Percentiles rank a stretch among this genome's conserved stretches.
Evolutionary conservation across 805 yeast genomes (phyloP).

Genomic region (Yamadazyma sp.): DNA sequence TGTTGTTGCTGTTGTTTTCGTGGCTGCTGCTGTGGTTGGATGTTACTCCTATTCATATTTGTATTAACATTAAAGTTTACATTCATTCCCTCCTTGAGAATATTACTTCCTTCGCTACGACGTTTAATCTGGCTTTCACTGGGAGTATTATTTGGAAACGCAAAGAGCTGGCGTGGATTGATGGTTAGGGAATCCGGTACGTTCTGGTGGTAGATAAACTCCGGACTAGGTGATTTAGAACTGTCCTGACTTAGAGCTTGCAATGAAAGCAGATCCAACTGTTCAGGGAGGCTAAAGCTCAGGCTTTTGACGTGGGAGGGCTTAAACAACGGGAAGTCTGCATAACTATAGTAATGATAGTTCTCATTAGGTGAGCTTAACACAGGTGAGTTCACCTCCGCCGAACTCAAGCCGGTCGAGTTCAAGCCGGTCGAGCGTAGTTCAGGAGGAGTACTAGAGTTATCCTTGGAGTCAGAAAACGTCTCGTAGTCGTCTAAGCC

Average conservation of each 20-base stretch:
- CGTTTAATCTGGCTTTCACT: no score
- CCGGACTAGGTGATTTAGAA: slow-evolving; percentile 18
- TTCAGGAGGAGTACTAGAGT: slow-evolving; percentile 26
- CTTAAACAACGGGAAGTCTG: slow-evolving; percentile 1
- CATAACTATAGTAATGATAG: slow-evolving; percentile 5
- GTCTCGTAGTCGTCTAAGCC: slow-evolving; percentile 3
- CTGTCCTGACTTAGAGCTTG: slow-evolving; percentile 10
- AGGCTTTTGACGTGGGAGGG: slow-evolving; percentile 8
- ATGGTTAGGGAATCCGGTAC: slow-evolving; percentile 26
- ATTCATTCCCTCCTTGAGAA: no score
- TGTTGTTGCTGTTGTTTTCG: no score
- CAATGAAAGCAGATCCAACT: slow-evolving; percentile 14
- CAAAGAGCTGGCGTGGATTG: slow-evolving; percentile 28
- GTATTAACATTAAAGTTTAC: no score
- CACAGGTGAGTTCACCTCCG: no score
- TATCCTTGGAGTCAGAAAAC: slow-evolving; percentile 6
- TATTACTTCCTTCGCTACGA: no score
- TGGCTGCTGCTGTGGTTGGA: no score
- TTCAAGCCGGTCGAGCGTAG: no score
- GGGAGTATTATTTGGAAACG: no score
- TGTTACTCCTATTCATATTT: no score
- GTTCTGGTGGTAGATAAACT: slow-evolving; percentile 13
- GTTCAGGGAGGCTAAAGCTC: slow-evolving; percentile 17
- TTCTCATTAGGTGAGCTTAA: slow-evolving; percentile 11
- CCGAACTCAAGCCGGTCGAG: no score